Base-by-base conservation (phyloP, 164 flowering plant genomes). In the Tinospora cordifolia region DNA sequence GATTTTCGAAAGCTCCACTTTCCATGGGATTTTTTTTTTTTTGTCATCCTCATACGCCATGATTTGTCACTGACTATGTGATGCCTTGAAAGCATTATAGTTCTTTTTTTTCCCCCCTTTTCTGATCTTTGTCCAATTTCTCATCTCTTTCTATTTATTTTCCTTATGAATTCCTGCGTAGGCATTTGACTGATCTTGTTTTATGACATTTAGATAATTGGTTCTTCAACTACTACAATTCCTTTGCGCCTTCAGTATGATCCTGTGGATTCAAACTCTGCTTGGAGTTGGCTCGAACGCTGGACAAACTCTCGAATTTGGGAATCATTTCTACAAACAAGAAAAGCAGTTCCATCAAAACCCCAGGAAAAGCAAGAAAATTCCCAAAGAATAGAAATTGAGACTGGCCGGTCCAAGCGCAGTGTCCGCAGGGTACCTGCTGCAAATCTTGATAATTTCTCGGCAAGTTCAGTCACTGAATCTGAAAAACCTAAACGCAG, bases 261-360 rank as follows among this genome's bases (percentile, higher is more conserved):
- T 75, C 69, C 68, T 2, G 75, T 62, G 22, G 94, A 93, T 65
- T 81, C 90, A 26, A 90, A 90, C 79, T 88, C 94, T 38, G 83
- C 83, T 19, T 80, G 76, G 83, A 79, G 63, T 72, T 93, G 98
- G 98, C 84, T 93, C 64, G 91, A 85, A 62, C 90, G 97, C 67
- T 93, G 98, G 98, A 83, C 92, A 36, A 66, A 62, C 38, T 79
- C 84, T n/a, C 73, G 72, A 67, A 83, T 84, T 51, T 84, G 93
- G 93, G 83, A 79, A 67, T 82, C 91, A 19, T 74, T 72, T 72
- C 19, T 79, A 39, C 81, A 67, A 69, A 75, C 84, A 39, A 81
- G 75, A 75, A 87, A 74, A 66, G 60, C 24, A 2, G 22, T n/a
- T 40, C 75, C 63, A 36, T 73, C 84, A 15, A 83, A 84, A 76